A percentile compares a stretch with the other conserved stretches of the same genome.
These are phyloP conservation scores for Lojkania enalia DNA, from an alignment of 2,329 filamentous ascomycete species.

Conservation along the genomic window DNA sequence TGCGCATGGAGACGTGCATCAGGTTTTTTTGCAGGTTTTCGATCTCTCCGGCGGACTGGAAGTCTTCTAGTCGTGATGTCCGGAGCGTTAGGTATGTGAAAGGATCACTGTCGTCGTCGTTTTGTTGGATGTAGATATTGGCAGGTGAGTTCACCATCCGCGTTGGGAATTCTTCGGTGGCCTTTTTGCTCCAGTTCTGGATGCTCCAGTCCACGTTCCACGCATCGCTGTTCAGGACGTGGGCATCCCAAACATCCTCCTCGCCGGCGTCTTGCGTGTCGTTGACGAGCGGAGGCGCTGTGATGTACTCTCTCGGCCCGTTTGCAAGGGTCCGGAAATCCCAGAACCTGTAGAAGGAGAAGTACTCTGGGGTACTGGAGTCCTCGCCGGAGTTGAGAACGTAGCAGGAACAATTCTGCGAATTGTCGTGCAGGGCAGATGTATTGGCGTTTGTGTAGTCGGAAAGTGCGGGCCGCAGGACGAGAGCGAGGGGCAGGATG, in stretches of 20 bases:
- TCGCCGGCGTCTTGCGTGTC: conserved; percentile 24
- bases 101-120: conserved; percentile 24
- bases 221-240: conserved; percentile 41
- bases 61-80: conserved; percentile 47
- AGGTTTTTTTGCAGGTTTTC: conserved; percentile 51
- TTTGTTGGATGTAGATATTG: conserved; percentile 52
- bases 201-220: conserved; percentile 43
- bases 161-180: conserved; percentile 43
- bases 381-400: conserved; percentile 49
- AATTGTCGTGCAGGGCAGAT: conserved; percentile 39
- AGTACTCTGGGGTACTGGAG: conserved; percentile 46
- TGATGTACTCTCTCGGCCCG: conserved; percentile 27
- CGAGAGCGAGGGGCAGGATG: conserved; percentile 30
- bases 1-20: conserved; percentile 53
- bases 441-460: conserved; percentile 34
- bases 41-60: conserved; percentile 55
- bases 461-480: conserved; percentile 27
- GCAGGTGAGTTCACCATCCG: conserved; percentile 51
- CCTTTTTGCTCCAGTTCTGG: conserved; percentile 51
- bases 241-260: conserved; percentile 42
- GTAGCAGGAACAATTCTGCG: conserved; percentile 52
- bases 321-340: conserved; percentile 53
- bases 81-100: conserved; percentile 53
- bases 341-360: conserved; percentile 56
- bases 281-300: conserved; percentile 29